phyloP scores from a whole-genome alignment of 257 asterid genomes.

The Striga asiatica region DNA sequence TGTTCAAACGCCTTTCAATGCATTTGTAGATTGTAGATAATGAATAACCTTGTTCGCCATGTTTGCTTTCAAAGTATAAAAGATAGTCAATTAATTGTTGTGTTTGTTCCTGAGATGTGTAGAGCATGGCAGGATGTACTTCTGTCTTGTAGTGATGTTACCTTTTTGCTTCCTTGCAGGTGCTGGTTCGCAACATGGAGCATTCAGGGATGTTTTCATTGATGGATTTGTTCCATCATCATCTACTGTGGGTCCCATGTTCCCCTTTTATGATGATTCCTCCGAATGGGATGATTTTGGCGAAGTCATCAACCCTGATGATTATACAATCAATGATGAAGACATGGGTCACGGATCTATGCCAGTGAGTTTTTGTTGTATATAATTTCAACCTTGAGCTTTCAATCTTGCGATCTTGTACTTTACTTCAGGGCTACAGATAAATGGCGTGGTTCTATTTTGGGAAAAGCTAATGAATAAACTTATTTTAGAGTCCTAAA shows the following conservation, averaged over 20 bases:
- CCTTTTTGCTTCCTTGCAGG: constrained; percentile 35
- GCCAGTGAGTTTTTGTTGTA: constrained; percentile 38
- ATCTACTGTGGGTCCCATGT: constrained; percentile 80
- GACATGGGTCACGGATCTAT: constrained; percentile 52
- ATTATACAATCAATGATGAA: constrained; percentile 65
- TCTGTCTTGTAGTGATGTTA: not conserved
- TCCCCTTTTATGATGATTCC: constrained; percentile 62
- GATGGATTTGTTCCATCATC: constrained; percentile 84
- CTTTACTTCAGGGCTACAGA: not conserved
- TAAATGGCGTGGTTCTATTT: not conserved
- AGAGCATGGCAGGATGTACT: not conserved
- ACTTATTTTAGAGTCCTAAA: not conserved
- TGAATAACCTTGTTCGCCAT: too few relatives aligned
- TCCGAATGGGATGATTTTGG: constrained; percentile 98
- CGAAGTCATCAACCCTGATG: constrained; percentile 92
- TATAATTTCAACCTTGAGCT: constrained; percentile 6
- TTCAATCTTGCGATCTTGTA: not conserved
- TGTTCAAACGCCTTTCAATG: too few relatives aligned
- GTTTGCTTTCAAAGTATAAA: constrained; percentile 2
- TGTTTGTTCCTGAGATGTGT: constrained; percentile 15
- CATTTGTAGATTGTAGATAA: too few relatives aligned
- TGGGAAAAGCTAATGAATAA: not conserved
- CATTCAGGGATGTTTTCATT: constrained; percentile 70
- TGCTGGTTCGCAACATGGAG: constrained; percentile 43
- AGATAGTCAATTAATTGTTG: constrained; percentile 1